Evolutionary conservation across 495 filamentous ascomycete genomes (phyloP), one percentile per base, ranked within the genome.

Genomic region (Endocarpon pusillum): DNA sequence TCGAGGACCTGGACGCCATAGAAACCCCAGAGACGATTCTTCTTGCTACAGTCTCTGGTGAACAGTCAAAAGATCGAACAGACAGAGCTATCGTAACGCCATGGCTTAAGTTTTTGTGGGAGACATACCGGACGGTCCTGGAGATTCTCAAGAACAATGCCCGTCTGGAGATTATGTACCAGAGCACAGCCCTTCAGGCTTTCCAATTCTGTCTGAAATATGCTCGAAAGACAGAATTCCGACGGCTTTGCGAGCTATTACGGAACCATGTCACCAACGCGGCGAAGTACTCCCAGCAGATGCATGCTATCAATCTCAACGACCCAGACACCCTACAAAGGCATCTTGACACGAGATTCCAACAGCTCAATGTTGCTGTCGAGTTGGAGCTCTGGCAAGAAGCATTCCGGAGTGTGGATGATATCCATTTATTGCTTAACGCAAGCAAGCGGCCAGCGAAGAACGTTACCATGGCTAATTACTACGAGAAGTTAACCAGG

Each of bases 401-500:
- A 62, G 89, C 89, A 40, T 97, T 97, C 74, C 77, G 86, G 47
- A 94, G 85, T 50, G 84, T 97, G 34, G 89, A 97, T 57, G 89
- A 97, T 58, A 97, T 96, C 45, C 89, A 97, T 59, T 94, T 83
- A n/a, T 73, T 97, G 38, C 71, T 97, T 42, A 96, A 76, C 67
- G 71, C 96, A 40, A 96, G 89, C 81, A 97, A 97, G 71, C 81
- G 87, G 33, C 86, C 85, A 24, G 79, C 89, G n/a, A 94, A 94
- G 76, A 94, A 94, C 55, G 69, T 94, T 42, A 94, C 96, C 86
- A 97, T 97, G 89, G 89, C 91, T 55, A 97, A 96, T 62, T 97
- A 97, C 72, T 97, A 96, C 61, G 91, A 97, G 67, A 94, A 94
- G 60, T 71, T 97, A 33, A 93, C 89, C 23, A 75, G 84, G 31